Conservation (phyloP, 1,284 basidiomycete genomes). For the Pterulicium gracile region DNA sequence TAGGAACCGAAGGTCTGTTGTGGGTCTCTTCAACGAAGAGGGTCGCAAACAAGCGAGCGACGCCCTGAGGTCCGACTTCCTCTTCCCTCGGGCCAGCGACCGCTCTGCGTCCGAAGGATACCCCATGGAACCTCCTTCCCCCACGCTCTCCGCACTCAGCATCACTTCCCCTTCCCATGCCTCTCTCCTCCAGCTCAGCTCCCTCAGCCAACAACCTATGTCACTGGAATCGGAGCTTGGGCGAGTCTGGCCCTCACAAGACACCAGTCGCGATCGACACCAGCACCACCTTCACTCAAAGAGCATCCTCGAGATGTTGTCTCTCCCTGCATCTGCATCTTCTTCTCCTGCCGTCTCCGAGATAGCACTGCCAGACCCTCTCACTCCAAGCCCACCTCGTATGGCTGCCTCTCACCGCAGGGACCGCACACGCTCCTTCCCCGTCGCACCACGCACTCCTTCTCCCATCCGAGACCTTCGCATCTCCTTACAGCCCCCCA, state of each 20-base stretch:
- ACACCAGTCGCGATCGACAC: neutral
- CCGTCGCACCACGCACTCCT: neutral
- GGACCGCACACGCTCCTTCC: neutral
- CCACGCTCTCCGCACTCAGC: constrained; percentile 24
- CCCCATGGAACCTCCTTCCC: constrained; percentile 18
- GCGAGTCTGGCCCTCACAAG: constrained; percentile 8
- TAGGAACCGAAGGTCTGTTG: constrained; percentile 46
- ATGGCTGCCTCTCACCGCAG: neutral
- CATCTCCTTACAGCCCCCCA: neutral
- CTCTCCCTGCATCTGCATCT: neutral
- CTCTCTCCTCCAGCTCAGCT: neutral
- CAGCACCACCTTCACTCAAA: neutral
- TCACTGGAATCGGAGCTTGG: constrained; percentile 47
- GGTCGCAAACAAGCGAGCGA: neutral
- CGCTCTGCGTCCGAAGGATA: constrained; percentile 1
- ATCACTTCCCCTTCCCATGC: constrained; percentile 16
- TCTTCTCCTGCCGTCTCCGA: neutral
- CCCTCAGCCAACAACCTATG: neutral
- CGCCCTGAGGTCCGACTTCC: constrained; percentile 3
- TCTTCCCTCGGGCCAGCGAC: constrained; percentile 8
- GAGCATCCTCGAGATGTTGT: neutral
- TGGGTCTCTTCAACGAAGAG: constrained; percentile 46
- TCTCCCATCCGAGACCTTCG: neutral
- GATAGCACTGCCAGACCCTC: neutral
- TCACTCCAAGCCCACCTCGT: too few relatives aligned